Conservation (phyloP, 306 rosid species). For the Leucaena leucocephala region DNA sequence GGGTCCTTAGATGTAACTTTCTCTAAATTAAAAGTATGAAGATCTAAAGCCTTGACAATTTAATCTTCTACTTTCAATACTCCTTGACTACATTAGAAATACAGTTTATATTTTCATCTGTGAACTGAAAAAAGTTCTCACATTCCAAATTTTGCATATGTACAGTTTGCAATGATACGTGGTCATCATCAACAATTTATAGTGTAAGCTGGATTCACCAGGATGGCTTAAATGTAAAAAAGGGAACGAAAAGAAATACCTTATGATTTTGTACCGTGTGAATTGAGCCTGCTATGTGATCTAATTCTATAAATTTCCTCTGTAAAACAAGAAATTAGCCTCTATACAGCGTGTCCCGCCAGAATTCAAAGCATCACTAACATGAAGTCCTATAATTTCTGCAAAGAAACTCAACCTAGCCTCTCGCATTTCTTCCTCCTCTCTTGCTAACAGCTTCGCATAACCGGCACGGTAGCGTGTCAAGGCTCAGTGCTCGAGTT, state of each 20-base stretch:
- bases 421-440: constrained; percentile 74
- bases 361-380: constrained; percentile 21
- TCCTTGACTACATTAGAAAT: not conserved
- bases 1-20: not conserved
- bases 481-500: constrained; percentile 83
- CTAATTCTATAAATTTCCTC: constrained; percentile 6
- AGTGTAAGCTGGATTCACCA: constrained; percentile 14
- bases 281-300: constrained; percentile 20
- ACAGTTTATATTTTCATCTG: constrained; percentile 3
- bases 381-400: constrained; percentile 16
- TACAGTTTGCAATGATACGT: constrained; percentile 12
- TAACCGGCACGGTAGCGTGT: constrained; percentile 85
- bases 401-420: constrained; percentile 29
- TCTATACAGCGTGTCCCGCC: constrained; percentile 32
- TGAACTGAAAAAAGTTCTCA: constrained; percentile 10
- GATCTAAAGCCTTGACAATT: not conserved
- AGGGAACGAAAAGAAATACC: not conserved
- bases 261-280: not conserved
- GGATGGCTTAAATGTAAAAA: not conserved
- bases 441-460: constrained; percentile 75
- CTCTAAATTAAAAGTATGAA: not conserved
- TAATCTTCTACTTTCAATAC: not conserved
- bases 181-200: constrained; percentile 1
- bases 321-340: constrained; percentile 33
- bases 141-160: constrained; percentile 8